Evolutionary conservation across 805 yeast genomes (phyloP).

Genomic region (Sugiyamaella boreocaroliniensis): DNA sequence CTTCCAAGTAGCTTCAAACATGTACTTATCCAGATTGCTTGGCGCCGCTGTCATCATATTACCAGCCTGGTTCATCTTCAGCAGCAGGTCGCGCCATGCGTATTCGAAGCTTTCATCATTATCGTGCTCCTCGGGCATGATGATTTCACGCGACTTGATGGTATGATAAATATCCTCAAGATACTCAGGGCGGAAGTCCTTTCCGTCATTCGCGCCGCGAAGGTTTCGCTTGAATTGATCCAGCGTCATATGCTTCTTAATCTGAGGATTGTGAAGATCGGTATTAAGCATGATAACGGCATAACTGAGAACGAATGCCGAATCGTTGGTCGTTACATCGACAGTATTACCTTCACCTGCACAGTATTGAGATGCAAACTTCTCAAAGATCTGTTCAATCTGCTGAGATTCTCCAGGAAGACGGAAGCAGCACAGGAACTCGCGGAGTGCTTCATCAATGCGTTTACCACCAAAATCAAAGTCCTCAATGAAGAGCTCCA

Average conservation of each 20-base stretch:
- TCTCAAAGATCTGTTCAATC: conserved; percentile 85
- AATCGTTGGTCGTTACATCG: conserved; percentile 65
- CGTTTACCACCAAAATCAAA: conserved; percentile 74
- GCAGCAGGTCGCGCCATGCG: conserved; percentile 37
- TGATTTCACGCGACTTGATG: conserved; percentile 78
- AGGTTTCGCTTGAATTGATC: conserved; percentile 75
- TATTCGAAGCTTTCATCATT: conserved; percentile 90
- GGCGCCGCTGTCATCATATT: conserved; percentile 4
- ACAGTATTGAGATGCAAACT: conserved; percentile 76
- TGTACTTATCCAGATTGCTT: conserved; percentile 56
- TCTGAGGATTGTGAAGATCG: conserved; percentile 87
- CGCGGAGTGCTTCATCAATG: conserved; percentile 88
- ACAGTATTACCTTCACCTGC: conserved; percentile 45
- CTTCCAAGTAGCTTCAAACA: conserved; percentile 59
- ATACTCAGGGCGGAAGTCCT: conserved; percentile 82
- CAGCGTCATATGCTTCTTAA: conserved; percentile 83
- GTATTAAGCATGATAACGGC: conserved; percentile 93
- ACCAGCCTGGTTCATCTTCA: conserved; percentile 23
- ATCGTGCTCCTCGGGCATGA: conserved; percentile 97
- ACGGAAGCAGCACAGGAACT: conserved; percentile 74
- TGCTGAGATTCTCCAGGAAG: conserved; percentile 97
- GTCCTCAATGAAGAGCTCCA: conserved; percentile 56
- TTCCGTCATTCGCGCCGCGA: conserved; percentile 64
- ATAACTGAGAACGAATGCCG: conserved; percentile 82
- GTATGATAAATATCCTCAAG: conserved; percentile 72